Conservation (phyloP, 441 rosid species). For the Syzygium syzygioides region DNA sequence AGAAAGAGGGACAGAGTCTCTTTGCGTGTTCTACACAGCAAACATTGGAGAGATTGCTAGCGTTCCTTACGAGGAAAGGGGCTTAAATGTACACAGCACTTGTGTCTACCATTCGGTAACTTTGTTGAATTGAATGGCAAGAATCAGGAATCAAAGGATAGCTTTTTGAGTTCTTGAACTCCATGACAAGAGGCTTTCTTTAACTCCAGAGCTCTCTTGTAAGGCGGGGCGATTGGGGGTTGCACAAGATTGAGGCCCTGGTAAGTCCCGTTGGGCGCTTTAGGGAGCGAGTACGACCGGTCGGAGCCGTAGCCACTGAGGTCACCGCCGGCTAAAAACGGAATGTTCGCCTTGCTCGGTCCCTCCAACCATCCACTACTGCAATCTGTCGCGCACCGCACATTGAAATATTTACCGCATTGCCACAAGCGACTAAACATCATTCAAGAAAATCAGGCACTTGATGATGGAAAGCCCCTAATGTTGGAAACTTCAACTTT, state of each 20-base stretch:
- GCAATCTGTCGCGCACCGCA: constrained; percentile 55
- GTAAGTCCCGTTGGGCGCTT: constrained; percentile 66
- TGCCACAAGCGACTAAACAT: background rate
- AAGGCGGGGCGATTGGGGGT: constrained; percentile 93
- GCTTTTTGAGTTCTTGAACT: constrained; percentile 32
- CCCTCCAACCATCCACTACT: constrained; percentile 94
- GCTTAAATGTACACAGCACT: background rate
- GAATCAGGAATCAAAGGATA: constrained; percentile 45
- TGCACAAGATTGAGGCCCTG: constrained; percentile 90
- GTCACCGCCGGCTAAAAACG: constrained; percentile 94
- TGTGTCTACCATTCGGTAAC: background rate
- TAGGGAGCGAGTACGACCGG: constrained; percentile 83
- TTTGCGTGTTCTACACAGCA: background rate
- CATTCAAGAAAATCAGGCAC: background rate
- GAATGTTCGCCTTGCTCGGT: constrained; percentile 82
- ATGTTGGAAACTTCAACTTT: background rate
- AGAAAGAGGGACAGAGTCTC: background rate
- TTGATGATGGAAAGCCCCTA: background rate
- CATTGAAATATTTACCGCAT: background rate
- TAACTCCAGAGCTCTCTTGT: constrained; percentile 87
- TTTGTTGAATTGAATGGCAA: background rate
- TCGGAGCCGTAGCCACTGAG: constrained; percentile 88
- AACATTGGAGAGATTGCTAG: background rate
- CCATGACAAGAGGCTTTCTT: constrained; percentile 84
- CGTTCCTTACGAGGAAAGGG: background rate